Base-by-base conservation (phyloP, 169 alveolate genomes). In the Fabrea salina region DNA sequence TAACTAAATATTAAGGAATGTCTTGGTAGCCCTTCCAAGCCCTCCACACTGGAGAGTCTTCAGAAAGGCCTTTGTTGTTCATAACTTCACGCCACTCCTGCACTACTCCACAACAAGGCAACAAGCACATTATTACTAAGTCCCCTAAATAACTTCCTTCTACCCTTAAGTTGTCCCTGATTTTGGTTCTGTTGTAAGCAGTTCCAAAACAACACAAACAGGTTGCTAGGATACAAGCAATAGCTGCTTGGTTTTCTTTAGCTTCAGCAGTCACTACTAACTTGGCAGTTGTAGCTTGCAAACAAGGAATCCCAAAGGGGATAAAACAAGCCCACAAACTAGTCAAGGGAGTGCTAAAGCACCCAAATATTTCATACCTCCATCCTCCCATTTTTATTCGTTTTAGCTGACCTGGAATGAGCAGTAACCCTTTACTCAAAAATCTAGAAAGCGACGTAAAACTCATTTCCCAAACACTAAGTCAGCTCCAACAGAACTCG, bases 201-300 rank as follows among this genome's bases (percentile, higher is more conserved):
- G n/a, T 8, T 32, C 80, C 80, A 72, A 72, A 44, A 27, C 80
- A 72, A 33, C 80, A 72, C 33, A 22, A 13, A 47, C 47, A 51
- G 50, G 19, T 19, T 16, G 80, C 80, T 1, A 1, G 44, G 13
- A 68, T 11, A 33, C 67, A 68, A 43, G 64, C 78, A 19, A 19
- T 40, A 11, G 25, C 8, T 25, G 35, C 41, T 2, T 33, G n/a
- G 35, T 68, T n/a, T 47, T 68, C 61, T 19, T 68, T 40, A n/a
- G 27, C 44, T 1, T n/a, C 27, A 11, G 16, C 11, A 44, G 53
- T 44, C 16, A 22, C 19, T n/a, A 61, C 49, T 16, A 61, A 27
- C 30, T 44, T 37, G 13, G 61, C 27, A n/a, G 57, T 44, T 4
- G 78, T 47, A 43, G 78, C 78, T n/a, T 68, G 78, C 67, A 41